A percentile compares a stretch with the other conserved stretches of the same genome.
Conservation (phyloP, 768 basidiomycete genomes). For the Russula dissimulans region DNA sequence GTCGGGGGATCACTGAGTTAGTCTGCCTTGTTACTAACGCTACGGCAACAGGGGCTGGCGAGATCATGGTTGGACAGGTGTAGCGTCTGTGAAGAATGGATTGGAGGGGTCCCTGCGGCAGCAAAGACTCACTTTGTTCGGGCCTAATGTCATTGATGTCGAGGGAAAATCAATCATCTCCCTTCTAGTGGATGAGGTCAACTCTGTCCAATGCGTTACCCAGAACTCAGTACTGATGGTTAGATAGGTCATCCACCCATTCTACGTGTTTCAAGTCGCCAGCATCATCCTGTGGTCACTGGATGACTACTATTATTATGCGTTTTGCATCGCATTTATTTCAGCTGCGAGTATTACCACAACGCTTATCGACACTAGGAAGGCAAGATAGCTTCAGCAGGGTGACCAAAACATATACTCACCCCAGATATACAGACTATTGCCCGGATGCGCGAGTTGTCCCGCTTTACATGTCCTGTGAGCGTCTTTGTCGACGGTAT, state of each 20-base stretch:
- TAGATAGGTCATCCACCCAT: conserved; percentile 84
- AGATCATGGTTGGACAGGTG: conserved; percentile 61
- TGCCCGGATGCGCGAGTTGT: conserved; percentile 92
- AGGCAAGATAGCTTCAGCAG: conserved; percentile 37
- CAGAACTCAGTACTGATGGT: background rate
- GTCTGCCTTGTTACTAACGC: background rate
- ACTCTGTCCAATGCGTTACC: conserved; percentile 9
- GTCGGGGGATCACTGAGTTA: conserved; percentile 17
- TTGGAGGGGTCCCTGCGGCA: conserved; percentile 42
- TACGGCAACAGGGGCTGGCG: conserved; percentile 69
- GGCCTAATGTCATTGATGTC: conserved; percentile 81
- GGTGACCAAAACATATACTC: background rate
- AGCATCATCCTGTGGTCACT: conserved; percentile 91
- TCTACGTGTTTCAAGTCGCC: conserved; percentile 97
- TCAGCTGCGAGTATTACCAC: conserved; percentile 74
- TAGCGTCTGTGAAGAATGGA: conserved; percentile 56
- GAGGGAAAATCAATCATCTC: conserved; percentile 72
- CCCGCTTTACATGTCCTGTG: conserved; percentile 74
- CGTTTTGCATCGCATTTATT: conserved; percentile 92
- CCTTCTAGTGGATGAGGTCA: conserved; percentile 83
- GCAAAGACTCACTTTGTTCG: conserved; percentile 72
- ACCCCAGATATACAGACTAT: conserved; percentile 55
- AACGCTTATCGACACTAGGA: conserved; percentile 87
- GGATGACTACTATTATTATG: conserved; percentile 96
- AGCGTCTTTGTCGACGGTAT: conserved; percentile 60